Conservation (phyloP, 169 alveolate species). For the Eimeria mitis region DNA sequence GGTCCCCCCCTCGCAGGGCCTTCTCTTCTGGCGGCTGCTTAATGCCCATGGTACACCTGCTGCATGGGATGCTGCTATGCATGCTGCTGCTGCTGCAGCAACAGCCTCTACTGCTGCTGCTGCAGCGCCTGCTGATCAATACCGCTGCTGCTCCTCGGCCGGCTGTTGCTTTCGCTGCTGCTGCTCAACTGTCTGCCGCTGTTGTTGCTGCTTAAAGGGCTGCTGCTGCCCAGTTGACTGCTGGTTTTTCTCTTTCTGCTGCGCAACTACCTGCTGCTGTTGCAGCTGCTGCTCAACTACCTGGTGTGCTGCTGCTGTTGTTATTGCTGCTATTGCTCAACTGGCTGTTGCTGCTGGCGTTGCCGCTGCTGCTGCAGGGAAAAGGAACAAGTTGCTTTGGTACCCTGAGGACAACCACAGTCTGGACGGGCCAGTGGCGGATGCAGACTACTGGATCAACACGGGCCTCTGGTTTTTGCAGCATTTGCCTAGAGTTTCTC, state of each 20-base stretch:
- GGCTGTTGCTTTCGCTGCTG: no score
- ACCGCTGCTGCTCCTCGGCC: no score
- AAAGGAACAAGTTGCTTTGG: conserved; percentile 21
- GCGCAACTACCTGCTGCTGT: no score
- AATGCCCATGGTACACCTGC: conserved; percentile 48
- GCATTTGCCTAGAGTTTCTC: background rate
- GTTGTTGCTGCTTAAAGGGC: background rate
- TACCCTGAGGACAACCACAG: conserved; percentile 77
- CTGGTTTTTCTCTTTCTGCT: no score
- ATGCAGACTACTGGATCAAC: conserved; percentile 77
- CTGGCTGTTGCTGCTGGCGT: background rate
- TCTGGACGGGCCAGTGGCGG: conserved; percentile 41
- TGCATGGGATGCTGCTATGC: no score
- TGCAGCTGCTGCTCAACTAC: no score
- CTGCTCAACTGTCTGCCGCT: no score
- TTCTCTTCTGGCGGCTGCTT: conserved; percentile 39
- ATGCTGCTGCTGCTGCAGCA: no score
- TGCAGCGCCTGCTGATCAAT: no score
- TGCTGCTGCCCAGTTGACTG: background rate
- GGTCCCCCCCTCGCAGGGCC: conserved; percentile 79
- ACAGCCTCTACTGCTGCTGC: no score
- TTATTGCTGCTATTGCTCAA: no score
- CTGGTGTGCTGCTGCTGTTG: no score
- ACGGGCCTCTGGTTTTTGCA: conserved; percentile 63
- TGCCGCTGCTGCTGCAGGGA: conserved; percentile 50